These are phyloP conservation scores for Saccharomycopsis hybrid DNA, from an alignment of 1,139 yeast genomes.

Conservation along the genomic window DNA sequence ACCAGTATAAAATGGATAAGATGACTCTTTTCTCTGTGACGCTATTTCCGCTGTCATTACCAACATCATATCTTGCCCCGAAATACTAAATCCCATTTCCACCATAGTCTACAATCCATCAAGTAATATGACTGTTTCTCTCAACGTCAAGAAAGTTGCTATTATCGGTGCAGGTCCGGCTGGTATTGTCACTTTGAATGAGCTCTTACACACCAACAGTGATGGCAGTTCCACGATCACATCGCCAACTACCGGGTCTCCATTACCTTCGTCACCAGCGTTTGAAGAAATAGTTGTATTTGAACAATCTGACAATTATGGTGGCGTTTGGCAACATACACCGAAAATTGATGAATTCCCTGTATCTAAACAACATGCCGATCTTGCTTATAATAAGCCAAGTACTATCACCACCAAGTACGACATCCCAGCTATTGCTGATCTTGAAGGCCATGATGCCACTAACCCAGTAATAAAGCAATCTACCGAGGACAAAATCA, in stretches of 20 bases:
- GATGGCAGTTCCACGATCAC: background rate
- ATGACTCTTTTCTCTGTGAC: too few relatives aligned
- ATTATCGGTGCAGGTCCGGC: constrained; percentile 3
- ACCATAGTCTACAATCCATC: too few relatives aligned
- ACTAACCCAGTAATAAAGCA: too few relatives aligned
- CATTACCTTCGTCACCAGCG: background rate
- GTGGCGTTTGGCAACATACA: background rate
- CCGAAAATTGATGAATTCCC: background rate
- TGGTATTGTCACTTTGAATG: constrained; percentile 1
- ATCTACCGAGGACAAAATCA: background rate
- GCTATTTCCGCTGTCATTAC: too few relatives aligned
- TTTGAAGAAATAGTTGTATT: background rate
- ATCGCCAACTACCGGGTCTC: background rate
- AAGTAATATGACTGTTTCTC: too few relatives aligned
- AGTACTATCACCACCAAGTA: background rate
- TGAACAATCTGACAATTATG: background rate
- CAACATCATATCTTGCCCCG: too few relatives aligned
- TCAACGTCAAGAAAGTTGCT: background rate
- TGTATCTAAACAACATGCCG: too few relatives aligned
- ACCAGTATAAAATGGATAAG: too few relatives aligned
- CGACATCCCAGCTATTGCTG: background rate
- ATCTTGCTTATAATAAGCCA: too few relatives aligned
- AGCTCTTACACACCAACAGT: background rate
- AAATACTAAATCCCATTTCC: too few relatives aligned
- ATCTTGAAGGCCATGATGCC: background rate